Percentiles rank a stretch among this genome's conserved stretches.
Evolutionary conservation across 2,329 filamentous ascomycete genomes (phyloP).

Genomic region (Aureobasidium subglaciale): DNA sequence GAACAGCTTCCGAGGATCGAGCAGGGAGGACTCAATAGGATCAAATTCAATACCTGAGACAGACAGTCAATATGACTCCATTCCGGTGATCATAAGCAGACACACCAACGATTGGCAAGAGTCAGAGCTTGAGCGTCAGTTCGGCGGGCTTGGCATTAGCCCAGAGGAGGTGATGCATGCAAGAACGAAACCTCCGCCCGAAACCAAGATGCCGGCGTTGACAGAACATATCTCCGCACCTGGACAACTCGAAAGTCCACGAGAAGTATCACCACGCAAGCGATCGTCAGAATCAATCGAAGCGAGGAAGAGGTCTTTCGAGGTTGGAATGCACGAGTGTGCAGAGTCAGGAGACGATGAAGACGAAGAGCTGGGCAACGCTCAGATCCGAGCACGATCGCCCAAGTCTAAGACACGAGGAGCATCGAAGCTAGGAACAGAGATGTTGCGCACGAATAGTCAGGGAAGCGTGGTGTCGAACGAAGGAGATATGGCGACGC

Average conservation of each 20-base stretch:
- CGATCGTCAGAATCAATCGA: constrained; percentile 67
- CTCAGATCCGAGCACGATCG: constrained; percentile 45
- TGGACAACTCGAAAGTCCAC: constrained; percentile 28
- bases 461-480: constrained; percentile 64
- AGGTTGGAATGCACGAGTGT: constrained; percentile 61
- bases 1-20: constrained; percentile 70
- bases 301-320: constrained; percentile 66
- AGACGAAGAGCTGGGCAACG: constrained; percentile 75
- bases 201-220: constrained; percentile 44
- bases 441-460: constrained; percentile 97
- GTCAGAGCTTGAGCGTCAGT: constrained; percentile 38
- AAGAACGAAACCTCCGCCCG: constrained; percentile 22
- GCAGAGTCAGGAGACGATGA: constrained; percentile 90
- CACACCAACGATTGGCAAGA: constrained; percentile 75
- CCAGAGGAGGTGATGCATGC: constrained; percentile 35
- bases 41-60: constrained; percentile 83
- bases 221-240: constrained; percentile 62
- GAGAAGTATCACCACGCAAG: constrained; percentile 45
- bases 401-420: constrained; percentile 54
- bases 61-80: constrained; percentile 72
- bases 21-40: constrained; percentile 79
- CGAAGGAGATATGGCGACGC: constrained; percentile 33
- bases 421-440: constrained; percentile 77
- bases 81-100: constrained; percentile 66
- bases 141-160: constrained; percentile 68